These are phyloP conservation scores for Paradendryphiella salina DNA, from an alignment of 2,329 filamentous ascomycete genomes.

Conservation along the genomic window DNA sequence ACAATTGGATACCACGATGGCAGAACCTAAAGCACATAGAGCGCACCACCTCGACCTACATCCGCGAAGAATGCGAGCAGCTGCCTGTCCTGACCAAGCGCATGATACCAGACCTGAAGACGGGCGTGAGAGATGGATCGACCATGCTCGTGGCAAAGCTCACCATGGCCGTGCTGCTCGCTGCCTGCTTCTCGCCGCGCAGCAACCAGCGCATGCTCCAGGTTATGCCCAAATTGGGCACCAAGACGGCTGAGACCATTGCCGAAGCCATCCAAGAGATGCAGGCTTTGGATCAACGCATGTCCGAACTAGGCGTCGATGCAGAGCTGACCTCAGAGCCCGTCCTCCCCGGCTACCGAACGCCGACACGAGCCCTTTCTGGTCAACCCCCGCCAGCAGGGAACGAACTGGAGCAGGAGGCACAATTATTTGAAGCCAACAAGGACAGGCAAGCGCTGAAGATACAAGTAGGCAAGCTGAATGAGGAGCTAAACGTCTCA, in stretches of 20 bases:
- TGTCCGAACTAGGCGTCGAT: slow-evolving; percentile 44
- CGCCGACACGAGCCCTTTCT: slow-evolving; percentile 39
- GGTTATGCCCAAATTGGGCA: slow-evolving; percentile 46
- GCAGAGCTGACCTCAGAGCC: slow-evolving; percentile 43
- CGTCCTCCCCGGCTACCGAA: slow-evolving; percentile 38
- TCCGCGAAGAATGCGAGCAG: slow-evolving; percentile 52
- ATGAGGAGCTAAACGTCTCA: slow-evolving; percentile 49
- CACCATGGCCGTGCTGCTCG: slow-evolving; percentile 55
- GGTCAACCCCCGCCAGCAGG: slow-evolving; percentile 34
- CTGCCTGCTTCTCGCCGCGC: slow-evolving; percentile 53
- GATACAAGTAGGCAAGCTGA: slow-evolving; percentile 46
- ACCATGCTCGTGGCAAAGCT: slow-evolving; percentile 49
- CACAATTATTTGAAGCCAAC: slow-evolving; percentile 54
- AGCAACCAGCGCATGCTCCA: slow-evolving; percentile 55
- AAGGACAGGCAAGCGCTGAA: slow-evolving; percentile 52
- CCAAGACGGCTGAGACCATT: slow-evolving; percentile 44
- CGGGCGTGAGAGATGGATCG: slow-evolving; percentile 52
- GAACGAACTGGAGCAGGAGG: slow-evolving; percentile 54
- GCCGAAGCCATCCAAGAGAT: slow-evolving; percentile 49
- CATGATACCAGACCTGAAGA: slow-evolving; percentile 54
- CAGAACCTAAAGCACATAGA: slow-evolving; percentile 58
- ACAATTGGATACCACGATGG: slow-evolving; percentile 57
- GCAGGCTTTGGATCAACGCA: slow-evolving; percentile 42
- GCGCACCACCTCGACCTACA: slow-evolving; percentile 54
- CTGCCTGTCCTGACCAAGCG: slow-evolving; percentile 46